phyloP scores from a whole-genome alignment of 495 filamentous ascomycete genomes.

The Hyaloscypha bicolor region DNA sequence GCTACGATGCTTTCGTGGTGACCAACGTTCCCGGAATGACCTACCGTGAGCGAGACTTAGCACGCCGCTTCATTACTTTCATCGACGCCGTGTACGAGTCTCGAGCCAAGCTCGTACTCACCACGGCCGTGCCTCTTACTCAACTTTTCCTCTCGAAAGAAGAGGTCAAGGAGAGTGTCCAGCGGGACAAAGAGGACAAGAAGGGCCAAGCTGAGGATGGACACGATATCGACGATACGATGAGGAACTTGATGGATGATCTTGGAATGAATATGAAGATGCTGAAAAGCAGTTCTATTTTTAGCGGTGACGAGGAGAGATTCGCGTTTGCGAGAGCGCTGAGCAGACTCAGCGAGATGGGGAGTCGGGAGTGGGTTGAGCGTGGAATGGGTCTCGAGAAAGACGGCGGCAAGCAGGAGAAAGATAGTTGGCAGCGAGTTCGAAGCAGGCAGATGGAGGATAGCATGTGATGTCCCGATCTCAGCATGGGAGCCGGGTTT shows the following conservation, averaged over 20 bases:
- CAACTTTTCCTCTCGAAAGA: constrained; percentile 86
- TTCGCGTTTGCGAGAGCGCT: constrained; percentile 94
- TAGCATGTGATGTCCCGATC: constrained; percentile 55
- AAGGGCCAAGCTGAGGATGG: constrained; percentile 44
- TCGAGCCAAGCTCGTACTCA: constrained; percentile 92
- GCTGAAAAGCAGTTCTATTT: constrained; percentile 83
- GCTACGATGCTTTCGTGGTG: constrained; percentile 89
- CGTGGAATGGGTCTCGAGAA: constrained; percentile 69
- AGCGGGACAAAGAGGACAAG: constrained; percentile 40
- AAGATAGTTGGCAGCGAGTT: constrained; percentile 65
- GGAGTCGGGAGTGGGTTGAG: constrained; percentile 92
- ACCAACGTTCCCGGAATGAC: constrained; percentile 94
- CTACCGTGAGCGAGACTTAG: constrained; percentile 80
- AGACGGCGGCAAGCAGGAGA: constrained; percentile 61
- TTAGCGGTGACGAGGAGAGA: constrained; percentile 93
- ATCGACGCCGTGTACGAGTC: constrained; percentile 90
- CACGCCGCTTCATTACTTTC: constrained; percentile 93
- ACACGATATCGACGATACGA: constrained; percentile 72
- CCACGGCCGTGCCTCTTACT: constrained; percentile 77
- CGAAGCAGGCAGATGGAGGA: constrained; percentile 72
- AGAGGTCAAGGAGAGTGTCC: constrained; percentile 64
- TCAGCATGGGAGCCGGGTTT: not conserved
- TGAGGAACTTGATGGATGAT: constrained; percentile 94
- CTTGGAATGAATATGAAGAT: constrained; percentile 82
- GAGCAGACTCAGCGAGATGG: constrained; percentile 88